phyloP scores from a whole-genome alignment of 2,329 filamentous ascomycete species.

The Colletotrichum limetticola region DNA sequence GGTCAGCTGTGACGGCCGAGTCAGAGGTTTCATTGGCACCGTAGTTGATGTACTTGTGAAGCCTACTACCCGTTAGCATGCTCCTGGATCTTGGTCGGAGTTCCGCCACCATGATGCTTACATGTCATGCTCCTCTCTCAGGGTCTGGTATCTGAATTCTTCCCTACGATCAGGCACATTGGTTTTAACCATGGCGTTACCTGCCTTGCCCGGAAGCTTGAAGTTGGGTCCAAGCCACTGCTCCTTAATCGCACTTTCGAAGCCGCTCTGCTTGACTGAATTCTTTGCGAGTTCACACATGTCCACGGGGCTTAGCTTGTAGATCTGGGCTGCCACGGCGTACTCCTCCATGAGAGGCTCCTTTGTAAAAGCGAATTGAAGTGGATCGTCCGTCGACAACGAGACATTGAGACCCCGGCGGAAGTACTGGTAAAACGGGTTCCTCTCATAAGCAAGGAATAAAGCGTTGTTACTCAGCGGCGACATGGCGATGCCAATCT shows the following conservation, averaged over 20 bases:
- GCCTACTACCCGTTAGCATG: slow-evolving; percentile 16
- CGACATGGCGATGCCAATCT: slow-evolving; percentile 99
- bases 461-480: slow-evolving; percentile 97
- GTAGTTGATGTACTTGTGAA: slow-evolving; percentile 30
- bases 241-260: slow-evolving; percentile 88
- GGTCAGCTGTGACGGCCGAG: not conserved
- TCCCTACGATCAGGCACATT: slow-evolving; percentile 95
- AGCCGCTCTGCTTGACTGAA: slow-evolving; percentile 93
- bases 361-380: slow-evolving; percentile 98
- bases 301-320: slow-evolving; percentile 95
- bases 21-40: slow-evolving; percentile 4
- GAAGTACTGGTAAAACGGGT: slow-evolving; percentile 97
- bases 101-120: slow-evolving; percentile 56
- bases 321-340: slow-evolving; percentile 96
- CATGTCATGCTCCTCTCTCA: slow-evolving; percentile 87
- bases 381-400: slow-evolving; percentile 93
- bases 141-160: slow-evolving; percentile 88
- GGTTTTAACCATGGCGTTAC: slow-evolving; percentile 94
- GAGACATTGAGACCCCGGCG: slow-evolving; percentile 94
- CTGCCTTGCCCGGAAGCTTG: slow-evolving; percentile 79
- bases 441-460: slow-evolving; percentile 95
- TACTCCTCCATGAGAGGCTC: slow-evolving; percentile 99
- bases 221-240: slow-evolving; percentile 89
- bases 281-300: slow-evolving; percentile 99
- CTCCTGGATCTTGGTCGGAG: not conserved